These are phyloP conservation scores for Candida piceae DNA, from an alignment of 805 yeast species.

Conservation along the genomic window DNA sequence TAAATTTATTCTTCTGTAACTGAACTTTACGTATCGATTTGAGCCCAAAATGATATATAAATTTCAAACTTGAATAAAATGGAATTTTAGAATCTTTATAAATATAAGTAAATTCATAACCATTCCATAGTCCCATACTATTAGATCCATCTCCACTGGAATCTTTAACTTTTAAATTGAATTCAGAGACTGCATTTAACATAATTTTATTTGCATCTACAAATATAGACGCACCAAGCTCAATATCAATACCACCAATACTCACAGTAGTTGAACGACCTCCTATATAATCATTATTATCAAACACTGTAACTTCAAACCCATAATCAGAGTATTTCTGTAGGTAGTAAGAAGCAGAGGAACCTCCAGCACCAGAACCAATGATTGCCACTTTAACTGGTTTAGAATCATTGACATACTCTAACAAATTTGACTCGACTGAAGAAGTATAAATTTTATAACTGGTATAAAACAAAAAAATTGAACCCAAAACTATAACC, in stretches of 20 bases:
- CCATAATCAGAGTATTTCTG: constrained; percentile 31
- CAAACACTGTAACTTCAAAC: constrained; percentile 39
- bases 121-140: constrained; percentile 35
- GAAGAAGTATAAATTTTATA: neutral
- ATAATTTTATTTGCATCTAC: constrained; percentile 36
- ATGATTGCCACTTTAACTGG: constrained; percentile 35
- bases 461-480: neutral
- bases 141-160: constrained; percentile 11
- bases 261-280: constrained; percentile 40
- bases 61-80: constrained; percentile 6
- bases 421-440: too few species aligned
- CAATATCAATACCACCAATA: constrained; percentile 25
- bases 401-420: too few species aligned
- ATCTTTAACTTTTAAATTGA: constrained; percentile 24
- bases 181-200: constrained; percentile 31
- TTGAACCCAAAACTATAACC: neutral
- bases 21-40: constrained; percentile 21
- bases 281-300: constrained; percentile 35
- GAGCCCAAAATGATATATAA: constrained; percentile 30
- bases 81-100: constrained; percentile 3
- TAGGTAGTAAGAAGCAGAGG: constrained; percentile 41
- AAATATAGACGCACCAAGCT: constrained; percentile 44
- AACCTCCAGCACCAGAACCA: constrained; percentile 52
- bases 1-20: constrained; percentile 11
- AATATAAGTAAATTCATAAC: constrained; percentile 21